Evolutionary conservation across 2,329 filamentous ascomycete genomes (phyloP), one percentile per base, ranked within the genome.

Genomic region (Xylaria sp.): DNA sequence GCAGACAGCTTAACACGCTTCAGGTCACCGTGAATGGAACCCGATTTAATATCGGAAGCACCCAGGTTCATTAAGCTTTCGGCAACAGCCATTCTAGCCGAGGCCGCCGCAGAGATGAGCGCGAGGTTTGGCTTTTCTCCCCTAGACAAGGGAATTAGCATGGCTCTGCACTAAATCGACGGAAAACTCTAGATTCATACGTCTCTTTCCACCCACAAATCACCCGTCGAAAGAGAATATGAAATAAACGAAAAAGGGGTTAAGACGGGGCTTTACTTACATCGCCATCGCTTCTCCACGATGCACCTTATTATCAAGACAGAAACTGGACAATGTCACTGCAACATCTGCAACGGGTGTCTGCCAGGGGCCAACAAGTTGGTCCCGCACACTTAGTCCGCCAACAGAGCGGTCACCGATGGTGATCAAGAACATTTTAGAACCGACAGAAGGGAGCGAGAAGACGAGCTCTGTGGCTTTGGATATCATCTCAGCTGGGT

Each of bases 361-460:
- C 71, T 97, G 94, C 93, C 93, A 97, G 46, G 90, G 91, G 1
- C 94, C 94, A 49, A 97, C 93, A 85, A 97, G 92, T 72, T 97
- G 94, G 69, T 97, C 94, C 60, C 92, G 85, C 8, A 89, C 86
- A 7, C 91, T 92, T 53, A 97, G 80, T 46, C 93, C 94, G 61
- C 93, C 93, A 24, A 97, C 92, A 22, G 89, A 91, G 58, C 94
- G 85, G 72, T 97, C 94, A 45, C 90, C 92, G 62, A 97, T 99
- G 1, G 94, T 97, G 68, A 99, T 97, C 37, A 99, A 80, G 78
- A 97, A 99, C 19, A 89, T 92, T 75, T 97, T 97, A 19, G 92
- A 97, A n/a, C 92, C 93, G 19, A 97, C 94, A 1, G 92, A 84
- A 18, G 94, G 93, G 48, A 97, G 79, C 45, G 85, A 85, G 50